Base-by-base conservation (phyloP, 306 rosid species). In the Abrus precatorius region DNA sequence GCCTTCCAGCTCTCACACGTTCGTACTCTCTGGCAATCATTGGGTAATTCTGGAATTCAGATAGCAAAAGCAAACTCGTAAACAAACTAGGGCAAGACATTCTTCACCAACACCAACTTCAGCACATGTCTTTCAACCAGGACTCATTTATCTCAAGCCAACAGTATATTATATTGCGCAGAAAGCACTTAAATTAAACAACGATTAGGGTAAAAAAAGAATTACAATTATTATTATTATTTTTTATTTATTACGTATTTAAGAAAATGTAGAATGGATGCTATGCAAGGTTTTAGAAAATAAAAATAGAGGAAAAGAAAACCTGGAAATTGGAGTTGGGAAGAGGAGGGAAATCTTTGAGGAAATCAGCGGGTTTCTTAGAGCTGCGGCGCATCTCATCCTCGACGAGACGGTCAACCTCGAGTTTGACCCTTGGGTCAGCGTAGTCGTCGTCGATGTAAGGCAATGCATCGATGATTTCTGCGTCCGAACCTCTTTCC, bases 321-420 rank as follows among this genome's bases (percentile, higher is more conserved):
- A 93, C 99, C 88, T 89, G 63, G 41, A 95, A 89, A 83, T 83
- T 88, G 82, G 87, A 89, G 66, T 79, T 87, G 52, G 97, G 95
- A 40, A 88, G 84, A n/a, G 99, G 89, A 9, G 99, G 98, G 56
- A 95, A 83, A 72, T 95, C 99, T 77, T 95, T 89, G 84, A 95
- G 99, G 63, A 95, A 95, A 83, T 93, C 96, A 2, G 97, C 60
- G 6, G 99, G 99, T 83, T 83, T 93, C 65, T 89, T 93, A 4
- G 81, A 81, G 89, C 99, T 95, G 9, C 96, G 94, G 8, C 98
- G 95, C 96, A 95, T 88, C 89, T 95, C 98, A 4, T 93, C 97
- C 86, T 93, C 98, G 7, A 95, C 92, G 69, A 91, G 85, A 41
- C 92, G 95, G 81, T 93, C 98, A 48, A 95, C 99, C 79, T 93